Conservation (phyloP, 2,329 filamentous ascomycete genomes). For the Botryosphaeria dothidea region DNA sequence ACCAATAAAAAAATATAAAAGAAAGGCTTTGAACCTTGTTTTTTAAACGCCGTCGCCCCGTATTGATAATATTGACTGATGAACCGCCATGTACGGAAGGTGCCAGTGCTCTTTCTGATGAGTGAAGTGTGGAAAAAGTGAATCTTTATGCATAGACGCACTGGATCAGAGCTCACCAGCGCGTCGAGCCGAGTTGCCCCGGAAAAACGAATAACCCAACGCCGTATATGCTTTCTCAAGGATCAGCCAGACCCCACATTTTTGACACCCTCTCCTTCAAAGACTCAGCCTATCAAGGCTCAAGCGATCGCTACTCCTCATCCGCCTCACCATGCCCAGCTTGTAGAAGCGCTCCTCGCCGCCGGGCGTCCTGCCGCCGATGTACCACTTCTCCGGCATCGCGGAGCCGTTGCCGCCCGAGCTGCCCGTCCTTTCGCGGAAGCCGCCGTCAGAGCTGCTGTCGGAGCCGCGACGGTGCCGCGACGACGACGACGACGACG, state of each 20-base stretch:
- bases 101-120: not conserved
- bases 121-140: not conserved
- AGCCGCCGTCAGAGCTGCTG: slow-evolving; percentile 74
- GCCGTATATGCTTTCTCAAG: no score
- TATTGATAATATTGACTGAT: not conserved
- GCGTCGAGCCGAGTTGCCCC: no score
- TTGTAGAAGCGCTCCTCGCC: slow-evolving; percentile 85
- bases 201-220: no score
- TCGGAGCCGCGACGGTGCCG: slow-evolving; percentile 66
- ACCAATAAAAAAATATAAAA: not conserved
- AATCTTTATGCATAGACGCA: no score
- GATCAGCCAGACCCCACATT: no score
- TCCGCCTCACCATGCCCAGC: slow-evolving; percentile 71
- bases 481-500: not conserved
- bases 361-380: slow-evolving; percentile 71
- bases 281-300: slow-evolving; percentile 75
- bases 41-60: not conserved
- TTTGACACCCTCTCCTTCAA: slow-evolving; percentile 42
- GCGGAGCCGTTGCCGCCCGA: slow-evolving; percentile 63
- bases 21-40: not conserved
- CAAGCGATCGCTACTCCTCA: slow-evolving; percentile 71
- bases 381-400: slow-evolving; percentile 77
- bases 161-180: no score
- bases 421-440: slow-evolving; percentile 57
- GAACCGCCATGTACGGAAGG: not conserved